A percentile compares a stretch with the other conserved stretches of the same genome.
These are phyloP conservation scores for Pyrenula massariospora DNA, from an alignment of 495 filamentous ascomycete species.

Conservation along the genomic window DNA sequence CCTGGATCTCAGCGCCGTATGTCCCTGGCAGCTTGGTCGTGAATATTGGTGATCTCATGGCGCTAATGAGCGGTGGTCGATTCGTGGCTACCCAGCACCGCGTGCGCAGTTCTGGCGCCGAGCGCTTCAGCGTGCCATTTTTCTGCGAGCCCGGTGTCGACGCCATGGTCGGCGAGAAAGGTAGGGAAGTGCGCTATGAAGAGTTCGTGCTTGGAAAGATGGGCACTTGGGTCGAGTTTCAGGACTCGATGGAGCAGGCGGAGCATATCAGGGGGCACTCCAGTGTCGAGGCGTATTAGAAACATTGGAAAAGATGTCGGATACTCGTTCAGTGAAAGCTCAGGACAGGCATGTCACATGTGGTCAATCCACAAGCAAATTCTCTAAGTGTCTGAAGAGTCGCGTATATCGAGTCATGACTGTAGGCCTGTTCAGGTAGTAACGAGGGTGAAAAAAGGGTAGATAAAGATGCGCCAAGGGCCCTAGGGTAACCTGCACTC, in stretches of 20 bases:
- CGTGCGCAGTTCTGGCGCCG: conserved; percentile 14
- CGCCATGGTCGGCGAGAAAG: conserved; percentile 22
- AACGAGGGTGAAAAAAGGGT: too few relatives aligned
- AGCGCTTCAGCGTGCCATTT: conserved; percentile 31
- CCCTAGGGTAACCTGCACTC: too few relatives aligned
- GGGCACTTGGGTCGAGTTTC: conserved; percentile 32
- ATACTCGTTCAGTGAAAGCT: not conserved
- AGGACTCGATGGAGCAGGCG: not conserved
- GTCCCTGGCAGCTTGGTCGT: conserved; percentile 31
- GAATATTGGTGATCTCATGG: conserved; percentile 40
- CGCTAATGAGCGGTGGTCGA: conserved; percentile 29
- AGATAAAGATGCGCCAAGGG: too few relatives aligned
- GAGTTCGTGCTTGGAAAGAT: conserved; percentile 34
- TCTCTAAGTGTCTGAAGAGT: too few relatives aligned
- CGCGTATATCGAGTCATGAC: too few relatives aligned
- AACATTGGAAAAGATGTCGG: not conserved
- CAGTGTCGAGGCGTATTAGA: not conserved
- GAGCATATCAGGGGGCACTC: not conserved
- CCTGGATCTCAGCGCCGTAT: conserved; percentile 34
- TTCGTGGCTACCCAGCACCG: conserved; percentile 38
- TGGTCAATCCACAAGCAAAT: too few relatives aligned
- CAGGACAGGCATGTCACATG: not conserved
- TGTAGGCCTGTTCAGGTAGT: too few relatives aligned
- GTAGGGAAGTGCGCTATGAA: conserved; percentile 25
- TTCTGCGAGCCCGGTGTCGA: conserved; percentile 36